Conservation (phyloP, 139 green algal species). For the Coccomyxa sp. region DNA sequence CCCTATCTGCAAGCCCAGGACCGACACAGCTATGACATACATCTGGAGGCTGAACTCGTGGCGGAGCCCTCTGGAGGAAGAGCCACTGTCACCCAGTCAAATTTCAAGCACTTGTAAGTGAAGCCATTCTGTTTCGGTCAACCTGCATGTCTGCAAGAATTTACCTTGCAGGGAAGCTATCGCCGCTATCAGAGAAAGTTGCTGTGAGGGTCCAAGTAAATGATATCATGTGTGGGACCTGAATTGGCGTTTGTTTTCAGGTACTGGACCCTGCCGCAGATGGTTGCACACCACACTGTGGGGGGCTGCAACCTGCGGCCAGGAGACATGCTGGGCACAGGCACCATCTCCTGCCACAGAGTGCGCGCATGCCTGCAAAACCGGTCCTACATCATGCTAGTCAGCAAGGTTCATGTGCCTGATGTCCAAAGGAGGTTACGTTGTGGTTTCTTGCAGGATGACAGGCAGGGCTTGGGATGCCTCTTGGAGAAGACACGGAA, state of each 20-base stretch:
- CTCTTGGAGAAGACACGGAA: constrained; percentile 65
- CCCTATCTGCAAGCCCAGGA: constrained; percentile 53
- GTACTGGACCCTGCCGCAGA: constrained; percentile 89
- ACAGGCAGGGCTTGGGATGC: constrained; percentile 28
- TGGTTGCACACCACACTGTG: constrained; percentile 90
- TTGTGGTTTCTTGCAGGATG: not conserved
- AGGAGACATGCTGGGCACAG: constrained; percentile 81
- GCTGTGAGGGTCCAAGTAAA: too few species aligned
- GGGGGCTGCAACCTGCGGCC: constrained; percentile 83
- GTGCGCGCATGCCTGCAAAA: not conserved
- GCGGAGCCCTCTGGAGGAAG: constrained; percentile 10
- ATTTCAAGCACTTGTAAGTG: constrained; percentile 66
- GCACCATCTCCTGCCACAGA: constrained; percentile 72
- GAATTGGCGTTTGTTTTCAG: constrained; percentile 23
- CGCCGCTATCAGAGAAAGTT: too few species aligned
- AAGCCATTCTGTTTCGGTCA: not conserved
- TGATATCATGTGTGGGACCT: too few species aligned
- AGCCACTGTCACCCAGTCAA: constrained; percentile 44
- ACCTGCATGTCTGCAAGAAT: not conserved
- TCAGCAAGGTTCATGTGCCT: not conserved
- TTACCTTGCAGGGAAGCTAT: not conserved
- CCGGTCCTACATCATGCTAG: not conserved
- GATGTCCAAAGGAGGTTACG: not conserved
- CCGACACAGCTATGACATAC: constrained; percentile 65
- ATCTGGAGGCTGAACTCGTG: constrained; percentile 60